A percentile compares a stretch with the other conserved stretches of the same genome.
These are phyloP conservation scores for Trebouxia sp. DNA, from an alignment of 139 green algal species.

Conservation along the genomic window DNA sequence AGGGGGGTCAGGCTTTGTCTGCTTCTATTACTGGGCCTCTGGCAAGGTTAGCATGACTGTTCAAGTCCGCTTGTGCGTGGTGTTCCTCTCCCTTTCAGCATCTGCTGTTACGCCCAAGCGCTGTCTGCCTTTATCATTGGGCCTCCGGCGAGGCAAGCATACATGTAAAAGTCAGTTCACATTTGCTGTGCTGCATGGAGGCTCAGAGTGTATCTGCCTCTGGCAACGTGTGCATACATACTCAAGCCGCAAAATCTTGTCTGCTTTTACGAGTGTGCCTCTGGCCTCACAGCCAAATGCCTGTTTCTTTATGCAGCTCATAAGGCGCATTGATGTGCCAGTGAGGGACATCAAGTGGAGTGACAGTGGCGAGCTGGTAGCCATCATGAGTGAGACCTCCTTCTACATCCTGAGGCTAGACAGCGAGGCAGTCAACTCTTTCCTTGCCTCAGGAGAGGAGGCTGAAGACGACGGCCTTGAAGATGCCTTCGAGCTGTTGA, in stretches of 20 bases:
- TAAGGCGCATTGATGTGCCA: conserved; percentile 91
- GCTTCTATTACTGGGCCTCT: conserved; percentile 95
- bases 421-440: conserved; percentile 60
- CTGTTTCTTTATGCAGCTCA: conserved; percentile 42
- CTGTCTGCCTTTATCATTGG: too few relatives aligned
- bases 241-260: too few relatives aligned
- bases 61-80: too few relatives aligned
- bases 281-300: too few relatives aligned
- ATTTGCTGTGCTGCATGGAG: too few relatives aligned
- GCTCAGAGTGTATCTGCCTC: too few relatives aligned
- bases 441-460: conserved; percentile 53
- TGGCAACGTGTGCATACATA: too few relatives aligned
- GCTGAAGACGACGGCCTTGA: conserved; percentile 92
- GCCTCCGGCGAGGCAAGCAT: too few relatives aligned
- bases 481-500: conserved; percentile 95
- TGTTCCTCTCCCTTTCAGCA: too few relatives aligned
- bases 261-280: too few relatives aligned
- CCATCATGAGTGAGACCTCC: conserved; percentile 75
- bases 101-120: too few relatives aligned
- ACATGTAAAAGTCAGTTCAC: too few relatives aligned
- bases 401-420: conserved; percentile 92
- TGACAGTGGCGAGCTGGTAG: conserved; percentile 85
- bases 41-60: conserved; percentile 52
- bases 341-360: conserved; percentile 83
- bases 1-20: conserved; percentile 84